Base-by-base conservation (phyloP, 495 filamentous ascomycete species). In the Xylaria flabelliformis region DNA sequence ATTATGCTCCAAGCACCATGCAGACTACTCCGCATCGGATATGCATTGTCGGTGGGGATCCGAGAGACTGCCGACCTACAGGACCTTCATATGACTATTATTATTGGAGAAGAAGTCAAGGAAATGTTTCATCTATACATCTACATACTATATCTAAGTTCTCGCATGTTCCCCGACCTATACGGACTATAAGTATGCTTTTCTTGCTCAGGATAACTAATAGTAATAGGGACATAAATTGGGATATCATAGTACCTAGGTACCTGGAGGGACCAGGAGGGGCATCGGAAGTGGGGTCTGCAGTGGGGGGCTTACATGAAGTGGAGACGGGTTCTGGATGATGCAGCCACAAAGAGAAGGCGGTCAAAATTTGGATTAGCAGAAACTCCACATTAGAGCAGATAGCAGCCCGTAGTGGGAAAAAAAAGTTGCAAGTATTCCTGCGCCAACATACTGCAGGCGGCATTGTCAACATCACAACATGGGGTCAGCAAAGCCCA, bases 401-500 rank as follows among this genome's bases (percentile, higher is more conserved):
- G 39, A 44, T 69, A 71, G 41, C 41, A 36, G 58, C 56, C 36
- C n/a, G 51, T 36, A 53, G 21, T 53, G n/a, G 26, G 19, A 67
- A 67, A 67, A 70, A 78, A 68, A 74, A n/a, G 70, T 64, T 67
- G 48, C 67, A 70, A 73, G 61, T 32, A 66, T 26, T 50, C 71
- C 50, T 55, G 46, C 50, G 29, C 48, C 50, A 36, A 41, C 34
- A 34, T 44, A 73, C 73, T 15, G 65, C 71, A 46, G 69, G 75
- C 39, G 62, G 69, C 36, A 71, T 73, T 67, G 26, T 10, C 51
- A 46, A 71, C 56, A 65, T 58, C 74, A 76, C 62, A 79, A 72
- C 79, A 86, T 86, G 84, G 81, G 71, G 64, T 74, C 79, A 55
- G 79, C 80, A 76, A 59, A 78, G 17, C 56, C 75, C 4, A 82